Conservation (phyloP, 257 asterid species). For the Solanum gracilifrons region DNA sequence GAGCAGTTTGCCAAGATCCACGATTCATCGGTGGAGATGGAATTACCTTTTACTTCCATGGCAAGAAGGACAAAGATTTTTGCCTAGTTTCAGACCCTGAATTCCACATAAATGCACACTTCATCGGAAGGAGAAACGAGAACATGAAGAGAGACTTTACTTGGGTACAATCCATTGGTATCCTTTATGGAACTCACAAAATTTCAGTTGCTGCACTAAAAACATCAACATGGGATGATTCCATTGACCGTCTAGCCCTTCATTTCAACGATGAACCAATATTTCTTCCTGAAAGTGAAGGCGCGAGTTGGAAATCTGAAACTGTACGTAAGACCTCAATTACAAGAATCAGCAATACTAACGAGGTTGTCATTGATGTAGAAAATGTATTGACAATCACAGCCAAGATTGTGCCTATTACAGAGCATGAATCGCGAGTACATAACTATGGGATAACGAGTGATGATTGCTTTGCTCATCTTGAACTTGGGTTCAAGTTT, state of each 20-base stretch:
- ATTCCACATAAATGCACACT: background rate
- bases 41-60: background rate
- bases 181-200: background rate
- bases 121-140: background rate
- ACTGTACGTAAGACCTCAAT: background rate
- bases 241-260: background rate
- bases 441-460: background rate
- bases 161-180: background rate
- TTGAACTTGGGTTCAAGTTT: background rate
- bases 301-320: background rate
- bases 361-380: background rate
- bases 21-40: background rate
- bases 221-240: background rate
- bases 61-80: background rate
- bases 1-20: constrained; percentile 2
- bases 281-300: background rate
- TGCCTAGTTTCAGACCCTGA: background rate
- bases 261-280: background rate
- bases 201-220: background rate
- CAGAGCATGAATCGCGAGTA: background rate
- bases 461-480: background rate
- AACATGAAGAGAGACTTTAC: background rate
- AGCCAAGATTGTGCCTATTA: background rate
- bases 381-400: background rate
- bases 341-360: background rate